Base-by-base conservation (phyloP, 345 rosid species). In the Gossypium herbaceum region DNA sequence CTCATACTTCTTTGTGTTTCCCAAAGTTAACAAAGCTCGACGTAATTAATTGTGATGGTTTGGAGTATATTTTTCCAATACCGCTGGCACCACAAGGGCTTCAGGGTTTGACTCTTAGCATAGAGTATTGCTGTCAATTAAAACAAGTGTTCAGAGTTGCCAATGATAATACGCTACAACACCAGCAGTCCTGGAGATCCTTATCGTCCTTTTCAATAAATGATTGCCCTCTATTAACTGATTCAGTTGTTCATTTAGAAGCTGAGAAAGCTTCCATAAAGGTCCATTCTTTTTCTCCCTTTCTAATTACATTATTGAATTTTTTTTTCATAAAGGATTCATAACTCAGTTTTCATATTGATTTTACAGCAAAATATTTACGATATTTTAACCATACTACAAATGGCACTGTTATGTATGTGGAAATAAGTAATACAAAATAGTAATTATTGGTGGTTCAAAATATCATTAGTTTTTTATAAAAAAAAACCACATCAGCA, bases 51-150 rank as follows among this genome's bases (percentile, higher is more conserved):
- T 55, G 59, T 55, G 12, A 2, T 55, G 7, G 39, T 34, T 34
- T 34, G 39, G 7, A 29, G 39, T 29, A 29, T 29, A 29, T 29
- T 29, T 29, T 29, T 29, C 39, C 5, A 5, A 29, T 0, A 0
- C 4, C 7, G 1, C 39, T 34, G 1, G 7, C 39, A 34, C 1
- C 39, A 4, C 39, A 34, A 4, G 39, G 39, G 39, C 39, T 34
- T 34, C 39, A 34, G 7, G 11, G 24, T n/a, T 8, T 55, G 5
- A 2, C 19, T 8, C 4, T 55, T 9, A 0, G 1, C 24, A 2
- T 55, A 19, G 0, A 0, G 0, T 0, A 1, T 55, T 19, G 11
- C 59, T 1, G 0, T 55, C 12, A 19, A 55, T 55, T 55, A 55
- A 55, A 55, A 19, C 12, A 55, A 55, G 11, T 55, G 22, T 0